Conservation (phyloP, 495 filamentous ascomycete species). For the Talaromyces proteolyticus region DNA sequence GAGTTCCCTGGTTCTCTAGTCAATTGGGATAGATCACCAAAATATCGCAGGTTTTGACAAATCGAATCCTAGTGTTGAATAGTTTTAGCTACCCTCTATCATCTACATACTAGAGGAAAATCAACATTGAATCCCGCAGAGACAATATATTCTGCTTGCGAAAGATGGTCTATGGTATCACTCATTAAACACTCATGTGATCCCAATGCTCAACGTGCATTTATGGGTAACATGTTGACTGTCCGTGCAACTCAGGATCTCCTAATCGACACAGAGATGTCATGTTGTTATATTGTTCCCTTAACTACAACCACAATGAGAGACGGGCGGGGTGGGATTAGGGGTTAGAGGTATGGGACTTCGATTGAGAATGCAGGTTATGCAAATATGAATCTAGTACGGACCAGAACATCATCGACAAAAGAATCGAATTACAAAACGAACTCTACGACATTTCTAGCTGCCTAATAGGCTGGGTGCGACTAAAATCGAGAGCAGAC, state of each 20-base stretch:
- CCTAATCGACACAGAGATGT: conserved; percentile 34
- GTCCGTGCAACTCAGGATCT: conserved; percentile 34
- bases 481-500: conserved; percentile 10
- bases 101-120: too few relatives aligned
- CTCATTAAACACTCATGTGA: conserved; percentile 46
- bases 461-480: background rate
- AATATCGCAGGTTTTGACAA: too few relatives aligned
- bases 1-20: conserved; percentile 23
- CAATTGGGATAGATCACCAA: too few relatives aligned
- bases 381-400: conserved; percentile 19
- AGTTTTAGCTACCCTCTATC: conserved; percentile 39
- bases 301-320: conserved; percentile 16
- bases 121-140: too few relatives aligned
- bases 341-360: conserved; percentile 28
- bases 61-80: conserved; percentile 37
- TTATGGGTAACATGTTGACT: conserved; percentile 47
- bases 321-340: too few relatives aligned
- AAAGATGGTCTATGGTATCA: conserved; percentile 42
- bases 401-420: background rate
- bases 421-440: background rate
- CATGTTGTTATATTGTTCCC: conserved; percentile 11
- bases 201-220: conserved; percentile 29
- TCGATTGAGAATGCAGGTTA: conserved; percentile 31
- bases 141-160: conserved; percentile 18
- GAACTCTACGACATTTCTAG: background rate